A percentile compares a stretch with the other conserved stretches of the same genome.
Evolutionary conservation across 805 yeast species (phyloP).

Genomic region (Candida golubevii): DNA sequence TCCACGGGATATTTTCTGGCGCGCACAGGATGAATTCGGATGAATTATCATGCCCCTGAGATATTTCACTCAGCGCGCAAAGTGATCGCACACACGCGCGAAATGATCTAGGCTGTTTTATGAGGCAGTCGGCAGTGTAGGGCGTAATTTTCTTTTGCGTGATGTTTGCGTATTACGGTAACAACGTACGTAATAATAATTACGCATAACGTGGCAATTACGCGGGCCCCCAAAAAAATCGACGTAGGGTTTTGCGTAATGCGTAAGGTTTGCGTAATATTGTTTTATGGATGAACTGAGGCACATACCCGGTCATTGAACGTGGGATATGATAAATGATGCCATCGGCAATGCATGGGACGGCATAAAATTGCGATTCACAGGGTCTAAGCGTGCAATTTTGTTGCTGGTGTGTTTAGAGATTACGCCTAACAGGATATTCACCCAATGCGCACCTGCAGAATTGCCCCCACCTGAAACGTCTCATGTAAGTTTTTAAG

Average conservation of each 20-base stretch:
- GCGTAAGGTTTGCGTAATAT: background rate
- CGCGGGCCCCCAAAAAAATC: background rate
- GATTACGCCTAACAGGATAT: background rate
- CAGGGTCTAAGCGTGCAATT: background rate
- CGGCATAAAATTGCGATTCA: background rate
- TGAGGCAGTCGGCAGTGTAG: background rate
- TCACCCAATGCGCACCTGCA: background rate
- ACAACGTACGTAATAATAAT: background rate
- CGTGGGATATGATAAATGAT: background rate
- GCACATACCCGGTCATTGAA: background rate
- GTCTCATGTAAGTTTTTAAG: background rate
- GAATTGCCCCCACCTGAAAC: background rate
- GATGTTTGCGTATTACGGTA: background rate
- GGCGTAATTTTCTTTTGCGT: conserved; percentile 1
- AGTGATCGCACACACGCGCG: no score
- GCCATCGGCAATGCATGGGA: background rate
- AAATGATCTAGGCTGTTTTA: no score
- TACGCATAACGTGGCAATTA: background rate
- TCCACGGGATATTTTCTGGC: no score
- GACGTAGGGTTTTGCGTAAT: conserved; percentile 1
- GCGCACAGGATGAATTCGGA: no score
- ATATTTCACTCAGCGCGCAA: no score
- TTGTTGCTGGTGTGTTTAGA: background rate
- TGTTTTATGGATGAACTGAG: background rate
- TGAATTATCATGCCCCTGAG: no score